Evolutionary conservation across 1,139 yeast species (phyloP).

Genomic region (Candida smagusa): DNA sequence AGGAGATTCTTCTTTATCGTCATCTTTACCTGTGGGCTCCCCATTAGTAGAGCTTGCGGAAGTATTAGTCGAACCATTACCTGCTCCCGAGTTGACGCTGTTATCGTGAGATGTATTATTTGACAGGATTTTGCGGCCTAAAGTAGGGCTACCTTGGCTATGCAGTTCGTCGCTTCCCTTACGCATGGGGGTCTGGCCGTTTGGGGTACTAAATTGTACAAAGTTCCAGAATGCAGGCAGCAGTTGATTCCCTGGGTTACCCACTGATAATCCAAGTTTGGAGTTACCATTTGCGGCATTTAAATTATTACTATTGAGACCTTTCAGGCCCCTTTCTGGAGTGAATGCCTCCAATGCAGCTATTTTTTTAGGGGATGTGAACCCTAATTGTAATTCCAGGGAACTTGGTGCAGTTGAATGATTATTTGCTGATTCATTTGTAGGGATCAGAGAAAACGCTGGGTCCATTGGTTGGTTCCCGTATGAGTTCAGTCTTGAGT

Average conservation of each 20-base stretch:
- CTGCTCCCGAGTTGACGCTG: neutral
- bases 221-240: constrained; percentile 80
- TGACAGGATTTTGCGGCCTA: constrained; percentile 24
- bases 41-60: constrained; percentile 3
- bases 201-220: constrained; percentile 72
- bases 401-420: constrained; percentile 20
- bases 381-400: constrained; percentile 36
- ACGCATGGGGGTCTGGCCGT: constrained; percentile 45
- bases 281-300: constrained; percentile 6
- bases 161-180: constrained; percentile 38
- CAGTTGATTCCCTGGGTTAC: constrained; percentile 35
- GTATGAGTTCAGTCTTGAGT: constrained; percentile 31
- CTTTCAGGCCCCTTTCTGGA: constrained; percentile 67
- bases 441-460: constrained; percentile 6
- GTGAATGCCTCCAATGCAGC: constrained; percentile 77
- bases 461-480: constrained; percentile 8
- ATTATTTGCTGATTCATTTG: constrained; percentile 9
- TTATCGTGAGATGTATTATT: constrained; percentile 2
- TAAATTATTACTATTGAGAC: neutral
- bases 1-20: constrained; percentile 17
- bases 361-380: constrained; percentile 53
- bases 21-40: constrained; percentile 4
- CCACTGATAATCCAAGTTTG: constrained; percentile 10
- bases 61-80: constrained; percentile 1
- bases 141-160: constrained; percentile 40